These are phyloP conservation scores for Vitis amurensis DNA, from an alignment of 164 flowering plant species.

Conservation along the genomic window DNA sequence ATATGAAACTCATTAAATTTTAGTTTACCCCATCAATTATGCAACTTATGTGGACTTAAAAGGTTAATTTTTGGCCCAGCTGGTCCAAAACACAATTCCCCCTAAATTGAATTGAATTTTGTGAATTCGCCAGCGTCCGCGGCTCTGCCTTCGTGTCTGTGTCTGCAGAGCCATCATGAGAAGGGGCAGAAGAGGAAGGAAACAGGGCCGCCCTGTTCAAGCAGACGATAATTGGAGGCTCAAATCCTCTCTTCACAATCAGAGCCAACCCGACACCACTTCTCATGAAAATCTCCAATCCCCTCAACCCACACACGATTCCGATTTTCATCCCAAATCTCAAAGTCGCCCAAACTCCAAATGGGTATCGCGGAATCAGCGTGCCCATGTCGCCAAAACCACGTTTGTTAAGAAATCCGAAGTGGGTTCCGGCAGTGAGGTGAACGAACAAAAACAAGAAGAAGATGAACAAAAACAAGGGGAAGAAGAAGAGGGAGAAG, in stretches of 20 bases:
- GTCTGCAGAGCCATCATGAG: conserved; percentile 1
- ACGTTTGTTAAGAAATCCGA: conserved; percentile 13
- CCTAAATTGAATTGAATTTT: too few relatives aligned
- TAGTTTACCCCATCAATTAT: too few relatives aligned
- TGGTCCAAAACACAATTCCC: too few relatives aligned
- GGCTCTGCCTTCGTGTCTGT: too few relatives aligned
- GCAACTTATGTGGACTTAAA: too few relatives aligned
- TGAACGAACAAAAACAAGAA: neutral
- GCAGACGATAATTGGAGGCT: conserved; percentile 17
- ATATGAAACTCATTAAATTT: too few relatives aligned
- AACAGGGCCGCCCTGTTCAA: neutral
- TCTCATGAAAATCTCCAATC: neutral
- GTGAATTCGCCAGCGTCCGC: too few relatives aligned
- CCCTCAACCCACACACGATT: neutral
- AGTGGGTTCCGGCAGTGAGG: conserved; percentile 17
- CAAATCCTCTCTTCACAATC: conserved; percentile 16
- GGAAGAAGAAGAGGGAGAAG: neutral
- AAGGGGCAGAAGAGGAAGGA: conserved; percentile 13
- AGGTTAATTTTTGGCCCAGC: too few relatives aligned
- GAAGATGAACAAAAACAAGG: conserved; percentile 1
- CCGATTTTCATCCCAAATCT: conserved; percentile 8
- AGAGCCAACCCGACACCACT: neutral
- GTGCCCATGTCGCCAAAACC: conserved; percentile 9
- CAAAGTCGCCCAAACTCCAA: conserved; percentile 13
- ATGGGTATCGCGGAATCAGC: conserved; percentile 12